Percentiles rank a stretch among this genome's conserved stretches.
Conservation (phyloP, 805 yeast species). For the Starmera amethionina region DNA sequence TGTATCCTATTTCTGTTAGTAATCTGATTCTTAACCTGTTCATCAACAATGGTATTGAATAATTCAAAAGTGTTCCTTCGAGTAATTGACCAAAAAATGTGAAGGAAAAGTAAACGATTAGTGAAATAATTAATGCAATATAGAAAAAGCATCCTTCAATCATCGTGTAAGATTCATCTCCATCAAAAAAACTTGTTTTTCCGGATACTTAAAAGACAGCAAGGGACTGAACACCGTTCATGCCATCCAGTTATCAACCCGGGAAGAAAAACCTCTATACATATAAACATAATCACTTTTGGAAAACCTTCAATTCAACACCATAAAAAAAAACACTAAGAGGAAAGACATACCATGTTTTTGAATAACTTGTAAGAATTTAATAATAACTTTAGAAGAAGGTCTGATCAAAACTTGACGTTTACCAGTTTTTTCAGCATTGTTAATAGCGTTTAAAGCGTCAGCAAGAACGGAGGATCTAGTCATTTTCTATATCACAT, state of each 20-base stretch:
- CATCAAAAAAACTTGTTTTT: conserved; percentile 30
- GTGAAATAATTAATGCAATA: conserved; percentile 1
- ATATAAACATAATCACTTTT: background rate
- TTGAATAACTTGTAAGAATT: conserved; percentile 94
- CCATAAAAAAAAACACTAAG: background rate
- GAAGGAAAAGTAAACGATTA: conserved; percentile 26
- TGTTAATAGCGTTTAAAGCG: conserved; percentile 96
- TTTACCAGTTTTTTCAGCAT: conserved; percentile 99
- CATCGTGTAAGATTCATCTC: conserved; percentile 29
- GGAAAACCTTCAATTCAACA: background rate
- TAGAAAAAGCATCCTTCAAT: conserved; percentile 4
- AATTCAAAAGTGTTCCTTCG: background rate
- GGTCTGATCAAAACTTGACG: conserved; percentile 98
- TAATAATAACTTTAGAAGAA: conserved; percentile 95
- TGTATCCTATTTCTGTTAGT: conserved; percentile 43
- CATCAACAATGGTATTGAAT: background rate
- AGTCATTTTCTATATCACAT: conserved; percentile 52
- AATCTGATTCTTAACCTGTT: background rate
- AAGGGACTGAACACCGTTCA: conserved; percentile 76
- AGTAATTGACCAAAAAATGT: too few species aligned
- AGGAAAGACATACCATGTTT: conserved; percentile 69
- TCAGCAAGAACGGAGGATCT: conserved; percentile 98
- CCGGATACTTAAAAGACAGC: conserved; percentile 96
- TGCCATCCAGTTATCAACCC: conserved; percentile 97
- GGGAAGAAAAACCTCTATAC: conserved; percentile 25